Evolutionary conservation across 2,329 filamentous ascomycete species (phyloP), one percentile per base, ranked within the genome.

Genomic region (Fusarium udum): DNA sequence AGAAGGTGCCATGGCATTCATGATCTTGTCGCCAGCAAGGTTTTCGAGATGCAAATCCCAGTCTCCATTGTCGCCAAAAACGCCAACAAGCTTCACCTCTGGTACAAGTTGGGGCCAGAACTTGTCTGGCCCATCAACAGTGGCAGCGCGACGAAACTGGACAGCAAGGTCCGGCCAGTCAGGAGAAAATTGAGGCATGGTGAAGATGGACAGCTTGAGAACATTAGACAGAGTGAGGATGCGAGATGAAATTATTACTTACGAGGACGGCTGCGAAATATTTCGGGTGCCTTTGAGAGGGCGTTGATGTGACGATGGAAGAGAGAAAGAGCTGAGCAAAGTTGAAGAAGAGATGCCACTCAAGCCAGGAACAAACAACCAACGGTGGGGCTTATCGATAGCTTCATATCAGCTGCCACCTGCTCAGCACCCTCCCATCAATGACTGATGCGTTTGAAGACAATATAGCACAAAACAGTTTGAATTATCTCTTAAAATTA

Each of bases 21-120:
- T 18, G 16, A 18, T 4, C 4, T 12, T 24, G 4, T 0, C 10
- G 14, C 16, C 10, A 10, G 15, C n/a, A 7, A n/a, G 15, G 15
- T 7, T 16, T 12, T 43, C 40, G 6, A 43, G 6, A 5, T 12
- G 42, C 11, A 43, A 43, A n/a, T 7, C 11, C n/a, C n/a, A 13
- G 7, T 43, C 11, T 8, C 11, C 7, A 12, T 18, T 1, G 3
- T 20, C 7, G 7, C 16, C 7, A 9, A 45, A 13, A 8, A 3
- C 11, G 7, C 0, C 11, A 45, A 18, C 3, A 7, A 18, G 10
- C 3, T 26, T 45, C 7, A 45, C n/a, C 7, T 45, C n/a, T 9
- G 42, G 42, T 0, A 18, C 11, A 45, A 45, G 1, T 8, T 26
- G 11, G 18, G 42, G 42, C n/a, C 11, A 26, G 42, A 45, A 24